Conservation (phyloP, 176 grass and related monocot genomes). For the Miscanthus lutarioriparius region DNA sequence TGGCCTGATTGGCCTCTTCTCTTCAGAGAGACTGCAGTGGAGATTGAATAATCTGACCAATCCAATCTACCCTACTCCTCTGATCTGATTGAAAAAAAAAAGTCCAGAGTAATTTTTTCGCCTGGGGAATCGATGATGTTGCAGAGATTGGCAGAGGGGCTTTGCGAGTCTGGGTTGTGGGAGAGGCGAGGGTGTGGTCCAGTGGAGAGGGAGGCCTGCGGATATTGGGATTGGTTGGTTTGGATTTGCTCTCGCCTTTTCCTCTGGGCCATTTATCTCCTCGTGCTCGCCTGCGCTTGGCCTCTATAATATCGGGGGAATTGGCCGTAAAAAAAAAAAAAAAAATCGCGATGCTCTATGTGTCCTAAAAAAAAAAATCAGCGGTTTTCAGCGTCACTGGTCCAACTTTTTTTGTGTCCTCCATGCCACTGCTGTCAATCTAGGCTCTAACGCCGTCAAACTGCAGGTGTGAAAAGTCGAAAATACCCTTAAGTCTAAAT, state of each 20-base stretch:
- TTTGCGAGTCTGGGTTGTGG: slow-evolving; percentile 15
- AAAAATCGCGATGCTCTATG: too few relatives aligned
- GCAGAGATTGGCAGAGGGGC: slow-evolving; percentile 23
- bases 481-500: too few relatives aligned
- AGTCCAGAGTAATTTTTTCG: not conserved
- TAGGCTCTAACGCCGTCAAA: too few relatives aligned
- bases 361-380: too few relatives aligned
- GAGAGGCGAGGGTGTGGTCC: slow-evolving; percentile 38
- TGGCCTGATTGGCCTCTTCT: slow-evolving; percentile 18
- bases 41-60: slow-evolving; percentile 26
- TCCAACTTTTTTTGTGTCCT: too few relatives aligned
- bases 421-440: too few relatives aligned
- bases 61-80: not conserved
- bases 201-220: slow-evolving; percentile 37
- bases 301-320: slow-evolving; percentile 46
- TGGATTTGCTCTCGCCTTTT: slow-evolving; percentile 49
- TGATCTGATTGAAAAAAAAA: not conserved
- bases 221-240: slow-evolving; percentile 51
- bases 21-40: slow-evolving; percentile 27
- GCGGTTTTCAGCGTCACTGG: too few relatives aligned
- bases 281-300: not conserved
- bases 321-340: too few relatives aligned
- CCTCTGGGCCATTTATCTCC: slow-evolving; percentile 49
- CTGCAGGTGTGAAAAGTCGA: too few relatives aligned
- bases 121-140: slow-evolving; percentile 19